Evolutionary conservation across 495 filamentous ascomycete species (phyloP), one percentile per base, ranked within the genome.

Genomic region (Podospora tetraspora): DNA sequence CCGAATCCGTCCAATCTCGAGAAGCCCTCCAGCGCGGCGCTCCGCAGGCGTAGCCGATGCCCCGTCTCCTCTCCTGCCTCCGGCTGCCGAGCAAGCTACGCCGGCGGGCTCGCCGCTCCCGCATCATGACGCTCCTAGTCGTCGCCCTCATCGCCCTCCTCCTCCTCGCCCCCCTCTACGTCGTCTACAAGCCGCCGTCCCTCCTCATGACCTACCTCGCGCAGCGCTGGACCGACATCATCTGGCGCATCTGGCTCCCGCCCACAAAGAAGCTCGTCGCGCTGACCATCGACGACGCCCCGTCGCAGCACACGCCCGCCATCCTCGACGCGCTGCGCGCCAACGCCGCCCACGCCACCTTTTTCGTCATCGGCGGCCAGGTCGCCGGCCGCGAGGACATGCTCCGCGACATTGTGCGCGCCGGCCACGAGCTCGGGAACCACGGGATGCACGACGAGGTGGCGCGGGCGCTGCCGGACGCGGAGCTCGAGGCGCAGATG

Each of bases 391-490:
- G 84, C 23, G 87, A 91, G 76, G 72, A 80, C 2, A 78, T 85
- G 0, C 81, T 95, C 24, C 74, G 82, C 52, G 82, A 89, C 56
- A 76, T 93, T 3, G 81, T 94, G n/a, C 75, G 81, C 22, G 79
- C 75, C 16, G 89, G 89, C 8, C 87, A 89, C 72, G 91, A 94
- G 75, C 81, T 94, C 11, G 92, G 85, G 58, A 96, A 96, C 77
- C 92, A 97, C 76, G 92, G 89, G 4, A 93, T 93, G 91, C 82
- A 84, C 74, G 92, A 97, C 78, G 91, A 94, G 78, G 86, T 91
- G 5, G 88, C 86, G 25, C 79, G 85, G 64, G 77, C 59, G 19
- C 75, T 86, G 56, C 37, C 69, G 16, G 74, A 81, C 43, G 79
- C 74, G 23, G 81, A 82, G 70, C 73, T 84, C 0, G 74, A 73